These are phyloP conservation scores for Fusarium sp. DNA, from an alignment of 2,329 filamentous ascomycete species.

Conservation along the genomic window DNA sequence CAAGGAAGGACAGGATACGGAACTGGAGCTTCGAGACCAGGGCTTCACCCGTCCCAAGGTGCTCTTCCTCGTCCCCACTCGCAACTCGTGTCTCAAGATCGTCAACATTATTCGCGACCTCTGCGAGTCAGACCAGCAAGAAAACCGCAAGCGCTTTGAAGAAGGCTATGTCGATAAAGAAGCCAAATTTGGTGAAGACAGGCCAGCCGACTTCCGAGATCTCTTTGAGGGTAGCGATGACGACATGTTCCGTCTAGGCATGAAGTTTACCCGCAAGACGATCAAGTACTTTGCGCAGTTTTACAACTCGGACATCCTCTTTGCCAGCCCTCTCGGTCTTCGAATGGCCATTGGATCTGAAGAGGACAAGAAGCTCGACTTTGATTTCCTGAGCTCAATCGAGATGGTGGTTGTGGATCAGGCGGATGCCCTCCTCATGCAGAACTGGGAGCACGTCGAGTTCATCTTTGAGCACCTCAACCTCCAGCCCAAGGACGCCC, in stretches of 20 bases:
- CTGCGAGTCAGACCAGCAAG: conserved; percentile 86
- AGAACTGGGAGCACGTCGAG: conserved; percentile 97
- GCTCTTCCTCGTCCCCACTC: conserved; percentile 86
- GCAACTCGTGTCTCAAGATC: conserved; percentile 81
- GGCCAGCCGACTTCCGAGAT: conserved; percentile 85
- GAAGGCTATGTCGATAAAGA: conserved; percentile 78
- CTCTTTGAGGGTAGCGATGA: conserved; percentile 95
- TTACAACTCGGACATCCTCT: conserved; percentile 94
- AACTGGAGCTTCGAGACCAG: conserved; percentile 84
- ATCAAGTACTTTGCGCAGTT: conserved; percentile 95
- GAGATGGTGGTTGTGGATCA: conserved; percentile 92
- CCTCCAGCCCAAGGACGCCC: conserved; percentile 83
- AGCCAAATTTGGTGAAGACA: conserved; percentile 70
- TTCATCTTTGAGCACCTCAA: conserved; percentile 93
- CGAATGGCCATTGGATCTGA: conserved; percentile 89
- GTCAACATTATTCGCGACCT: conserved; percentile 78
- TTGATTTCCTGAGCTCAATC: conserved; percentile 92
- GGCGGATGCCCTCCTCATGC: conserved; percentile 91
- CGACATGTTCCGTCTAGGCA: conserved; percentile 93
- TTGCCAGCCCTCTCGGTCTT: conserved; percentile 88
- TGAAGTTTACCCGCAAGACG: conserved; percentile 96
- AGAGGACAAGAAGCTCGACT: conserved; percentile 70
- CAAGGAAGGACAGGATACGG: conserved; percentile 67
- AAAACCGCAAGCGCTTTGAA: conserved; percentile 91
- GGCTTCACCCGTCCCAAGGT: conserved; percentile 96